Base-by-base conservation (phyloP, 805 yeast genomes). In the Wickerhamiella australiensis region DNA sequence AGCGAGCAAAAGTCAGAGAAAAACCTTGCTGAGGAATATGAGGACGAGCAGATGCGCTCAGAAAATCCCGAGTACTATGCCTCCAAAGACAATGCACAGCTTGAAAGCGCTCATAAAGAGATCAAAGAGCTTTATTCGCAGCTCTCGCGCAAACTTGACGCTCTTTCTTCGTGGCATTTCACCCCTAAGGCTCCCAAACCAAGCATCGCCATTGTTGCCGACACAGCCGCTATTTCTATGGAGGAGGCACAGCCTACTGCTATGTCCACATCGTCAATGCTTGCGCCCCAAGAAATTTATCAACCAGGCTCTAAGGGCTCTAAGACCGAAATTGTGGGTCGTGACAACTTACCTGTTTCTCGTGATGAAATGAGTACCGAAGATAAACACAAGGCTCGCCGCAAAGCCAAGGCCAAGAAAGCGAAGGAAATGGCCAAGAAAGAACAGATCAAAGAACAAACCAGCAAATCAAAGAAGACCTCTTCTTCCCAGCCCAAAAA, bases 161-260 rank as follows among this genome's bases (percentile, higher is more conserved):
- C 96, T 4, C 71, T 90, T 50, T 79, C 94, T 46, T 87, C 96
- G n/a, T 94, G 96, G 55, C 94, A 87, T 63, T 92, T 82, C 69
- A 76, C 87, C 53, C 98, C 98, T 47, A 85, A 82, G 65, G 95
- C 95, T 15, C 78, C 84, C 35, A 80, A 84, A 63, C 82, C 85
- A 58, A 68, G 80, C 20, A 68, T 90, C 54, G 87, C 84, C 51
- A 80, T 92, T 61, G 85, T 82, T 62, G 85, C 87, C 35, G 82
- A 88, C 50, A 73, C 84, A 0, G 80, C 95, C 4, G 75, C 95
- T 1, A 81, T 92, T 46, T 61, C 81, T 1, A 85, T 90, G 95
- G 98, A 90, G 67, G 97, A 92, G 61, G 92, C 96, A 1, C 96
- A 87, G 68, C 98, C 98, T 46, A 72, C 85, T 51, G 80, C 87